phyloP scores from a whole-genome alignment of 345 rosid species.

The Corchorus capsularis region DNA sequence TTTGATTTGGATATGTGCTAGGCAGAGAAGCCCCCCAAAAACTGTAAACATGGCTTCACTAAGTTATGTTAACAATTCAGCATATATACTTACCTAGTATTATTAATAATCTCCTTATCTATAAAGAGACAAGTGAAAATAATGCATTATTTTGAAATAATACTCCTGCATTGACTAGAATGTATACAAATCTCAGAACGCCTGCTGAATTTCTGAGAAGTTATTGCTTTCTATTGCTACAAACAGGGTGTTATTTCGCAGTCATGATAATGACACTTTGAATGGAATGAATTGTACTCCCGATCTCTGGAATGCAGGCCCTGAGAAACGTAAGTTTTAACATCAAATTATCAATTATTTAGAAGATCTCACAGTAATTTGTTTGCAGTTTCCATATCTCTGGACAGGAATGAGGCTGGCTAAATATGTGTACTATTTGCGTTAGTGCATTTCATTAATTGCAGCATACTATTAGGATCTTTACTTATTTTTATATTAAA shows the following conservation, averaged over 20 bases:
- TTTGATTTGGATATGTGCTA: conserved; percentile 7
- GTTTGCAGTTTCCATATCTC: conserved; percentile 16
- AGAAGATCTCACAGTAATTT: conserved; percentile 24
- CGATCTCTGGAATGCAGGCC: conserved; percentile 34
- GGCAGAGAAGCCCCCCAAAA: neutral
- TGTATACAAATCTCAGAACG: neutral
- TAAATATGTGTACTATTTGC: conserved; percentile 12
- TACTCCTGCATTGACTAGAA: conserved; percentile 7
- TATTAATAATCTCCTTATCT: neutral
- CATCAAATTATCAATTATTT: conserved; percentile 16
- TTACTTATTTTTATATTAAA: neutral
- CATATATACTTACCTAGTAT: neutral
- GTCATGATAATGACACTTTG: conserved; percentile 28
- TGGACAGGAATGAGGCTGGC: conserved; percentile 18
- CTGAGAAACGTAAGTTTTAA: conserved; percentile 46
- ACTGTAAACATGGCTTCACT: neutral
- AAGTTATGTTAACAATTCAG: neutral
- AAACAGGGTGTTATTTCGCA: conserved; percentile 30
- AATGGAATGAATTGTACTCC: conserved; percentile 29
- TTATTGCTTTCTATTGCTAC: conserved; percentile 24
- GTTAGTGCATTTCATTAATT: neutral
- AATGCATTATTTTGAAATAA: neutral
- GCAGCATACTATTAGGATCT: conserved; percentile 3
- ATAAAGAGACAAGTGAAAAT: neutral
- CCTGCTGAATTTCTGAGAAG: conserved; percentile 13